These are phyloP conservation scores for Penicillium arizonense DNA, from an alignment of 495 filamentous ascomycete species.

Conservation along the genomic window DNA sequence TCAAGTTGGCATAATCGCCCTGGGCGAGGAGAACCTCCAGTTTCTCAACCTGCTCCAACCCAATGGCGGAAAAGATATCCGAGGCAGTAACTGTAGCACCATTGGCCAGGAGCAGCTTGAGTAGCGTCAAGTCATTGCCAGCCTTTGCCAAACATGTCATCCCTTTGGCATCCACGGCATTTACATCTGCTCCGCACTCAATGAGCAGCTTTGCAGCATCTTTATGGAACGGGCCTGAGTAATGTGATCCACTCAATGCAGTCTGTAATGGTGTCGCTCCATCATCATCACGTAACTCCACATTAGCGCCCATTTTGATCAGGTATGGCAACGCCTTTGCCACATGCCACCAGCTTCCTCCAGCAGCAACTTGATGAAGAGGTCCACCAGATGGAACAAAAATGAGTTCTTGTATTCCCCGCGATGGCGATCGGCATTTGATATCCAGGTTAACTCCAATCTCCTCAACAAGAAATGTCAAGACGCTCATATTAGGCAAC, in stretches of 20 bases:
- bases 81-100: constrained; percentile 4
- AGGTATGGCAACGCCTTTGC: constrained; percentile 18
- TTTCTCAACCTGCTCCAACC: constrained; percentile 3
- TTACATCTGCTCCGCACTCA: constrained; percentile 24
- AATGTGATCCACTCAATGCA: not conserved
- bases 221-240: constrained; percentile 9
- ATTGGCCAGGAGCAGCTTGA: constrained; percentile 11
- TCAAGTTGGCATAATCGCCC: not conserved
- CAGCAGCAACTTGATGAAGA: constrained; percentile 14
- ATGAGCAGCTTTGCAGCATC: constrained; percentile 20
- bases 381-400: not conserved
- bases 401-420: not conserved
- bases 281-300: constrained; percentile 9
- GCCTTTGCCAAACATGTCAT: constrained; percentile 18
- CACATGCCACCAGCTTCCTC: constrained; percentile 17
- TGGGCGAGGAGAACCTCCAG: constrained; percentile 13
- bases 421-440: not conserved
- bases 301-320: constrained; percentile 12
- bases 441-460: constrained; percentile 8
- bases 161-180: constrained; percentile 13
- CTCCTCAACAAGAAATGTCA: constrained; percentile 12
- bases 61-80: constrained; percentile 13
- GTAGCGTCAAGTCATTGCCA: constrained; percentile 7
- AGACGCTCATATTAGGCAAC: constrained; percentile 16
- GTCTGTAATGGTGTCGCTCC: constrained; percentile 16